phyloP scores from a whole-genome alignment of 2,329 filamentous ascomycete species.

The Diaporthe citriasiana region DNA sequence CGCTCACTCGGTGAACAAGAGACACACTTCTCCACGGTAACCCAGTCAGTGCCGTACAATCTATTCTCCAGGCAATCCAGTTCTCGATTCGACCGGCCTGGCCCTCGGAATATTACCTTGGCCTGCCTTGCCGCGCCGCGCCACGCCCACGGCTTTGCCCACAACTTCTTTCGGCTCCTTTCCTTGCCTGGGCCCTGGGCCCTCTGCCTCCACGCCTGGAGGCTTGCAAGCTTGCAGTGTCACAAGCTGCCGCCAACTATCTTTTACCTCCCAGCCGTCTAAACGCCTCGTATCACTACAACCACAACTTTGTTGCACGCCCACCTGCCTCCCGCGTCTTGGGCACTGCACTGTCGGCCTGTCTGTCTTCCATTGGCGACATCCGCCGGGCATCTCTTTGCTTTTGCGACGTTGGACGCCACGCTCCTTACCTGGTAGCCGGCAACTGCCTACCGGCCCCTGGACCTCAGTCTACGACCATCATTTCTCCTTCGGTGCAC shows the following conservation, averaged over 20 bases:
- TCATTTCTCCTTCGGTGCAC: constrained; percentile 24
- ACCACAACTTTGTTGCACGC: constrained; percentile 20
- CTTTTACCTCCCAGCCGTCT: background rate
- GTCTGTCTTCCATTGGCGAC: constrained; percentile 13
- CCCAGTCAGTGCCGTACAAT: background rate
- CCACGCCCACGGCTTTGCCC: constrained; percentile 18
- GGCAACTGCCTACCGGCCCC: constrained; percentile 25
- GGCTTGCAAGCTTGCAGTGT: constrained; percentile 3
- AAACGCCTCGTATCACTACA: constrained; percentile 27
- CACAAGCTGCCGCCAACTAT: constrained; percentile 29
- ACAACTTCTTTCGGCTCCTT: constrained; percentile 30
- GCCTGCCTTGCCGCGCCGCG: constrained; percentile 25
- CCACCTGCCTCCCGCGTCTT: background rate
- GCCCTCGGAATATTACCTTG: constrained; percentile 32
- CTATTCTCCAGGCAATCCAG: background rate
- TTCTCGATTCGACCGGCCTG: constrained; percentile 30
- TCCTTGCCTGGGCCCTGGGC: constrained; percentile 16
- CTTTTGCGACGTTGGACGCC: constrained; percentile 21
- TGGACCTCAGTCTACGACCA: constrained; percentile 21
- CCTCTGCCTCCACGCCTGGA: background rate
- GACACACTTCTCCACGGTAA: constrained; percentile 11
- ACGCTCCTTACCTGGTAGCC: constrained; percentile 20
- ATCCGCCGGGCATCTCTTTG: background rate
- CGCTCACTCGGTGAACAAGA: constrained; percentile 23
- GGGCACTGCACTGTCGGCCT: constrained; percentile 7